These are phyloP conservation scores for Tylopilus felleus DNA, from an alignment of 768 basidiomycete genomes.

Conservation along the genomic window DNA sequence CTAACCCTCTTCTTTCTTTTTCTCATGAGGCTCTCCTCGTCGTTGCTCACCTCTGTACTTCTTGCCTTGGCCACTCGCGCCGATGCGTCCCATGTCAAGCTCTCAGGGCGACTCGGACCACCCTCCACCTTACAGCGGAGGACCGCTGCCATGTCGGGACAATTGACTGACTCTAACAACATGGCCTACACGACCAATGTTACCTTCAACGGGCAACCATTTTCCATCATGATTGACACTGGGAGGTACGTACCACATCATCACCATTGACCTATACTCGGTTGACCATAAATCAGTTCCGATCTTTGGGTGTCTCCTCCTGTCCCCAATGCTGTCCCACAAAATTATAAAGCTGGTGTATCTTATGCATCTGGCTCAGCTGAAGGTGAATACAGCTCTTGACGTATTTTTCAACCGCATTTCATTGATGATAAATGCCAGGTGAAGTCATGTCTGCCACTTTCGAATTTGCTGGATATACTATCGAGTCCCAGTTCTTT, in stretches of 20 bases:
- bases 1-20: neutral
- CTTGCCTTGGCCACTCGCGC: slow-evolving; percentile 5
- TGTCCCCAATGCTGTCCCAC: slow-evolving; percentile 38
- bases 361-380: slow-evolving; percentile 55
- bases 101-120: slow-evolving; percentile 15
- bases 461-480: slow-evolving; percentile 38
- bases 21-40: slow-evolving; percentile 9
- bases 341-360: slow-evolving; percentile 39
- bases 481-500: slow-evolving; percentile 42
- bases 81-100: slow-evolving; percentile 13
- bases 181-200: slow-evolving; percentile 38
- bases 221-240: slow-evolving; percentile 42
- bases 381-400: slow-evolving; percentile 34
- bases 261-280: neutral
- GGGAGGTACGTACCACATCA: slow-evolving; percentile 36
- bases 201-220: slow-evolving; percentile 34
- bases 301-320: slow-evolving; percentile 58
- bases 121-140: slow-evolving; percentile 21
- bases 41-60: slow-evolving; percentile 5
- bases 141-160: slow-evolving; percentile 26
- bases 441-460: slow-evolving; percentile 30
- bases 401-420: neutral
- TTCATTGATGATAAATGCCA: slow-evolving; percentile 7
- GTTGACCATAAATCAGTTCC: slow-evolving; percentile 40
- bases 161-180: slow-evolving; percentile 31